Conservation (phyloP, 148 eudicot species). For the Euryodendron excelsum region DNA sequence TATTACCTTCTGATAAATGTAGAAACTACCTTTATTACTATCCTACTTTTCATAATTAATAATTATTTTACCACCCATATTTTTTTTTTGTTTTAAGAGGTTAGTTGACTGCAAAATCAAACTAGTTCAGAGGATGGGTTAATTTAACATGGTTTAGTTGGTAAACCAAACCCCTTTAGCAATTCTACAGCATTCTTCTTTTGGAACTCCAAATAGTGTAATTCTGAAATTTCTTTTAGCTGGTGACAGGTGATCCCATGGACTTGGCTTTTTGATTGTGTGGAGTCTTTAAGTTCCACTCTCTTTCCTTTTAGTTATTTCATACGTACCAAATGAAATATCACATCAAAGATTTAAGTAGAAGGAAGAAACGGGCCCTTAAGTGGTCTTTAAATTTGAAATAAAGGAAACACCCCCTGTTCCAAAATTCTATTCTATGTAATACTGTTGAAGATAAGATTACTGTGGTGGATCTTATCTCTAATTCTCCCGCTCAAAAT, state of each 20-base stretch:
- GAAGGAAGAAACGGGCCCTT: neutral
- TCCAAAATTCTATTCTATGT: neutral
- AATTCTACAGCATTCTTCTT: neutral
- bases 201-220: neutral
- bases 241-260: no score
- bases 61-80: neutral
- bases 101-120: neutral
- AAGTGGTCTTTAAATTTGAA: neutral
- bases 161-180: neutral
- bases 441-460: no score
- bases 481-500: no score
- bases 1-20: neutral
- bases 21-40: neutral
- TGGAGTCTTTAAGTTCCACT: no score
- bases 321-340: no score
- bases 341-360: no score
- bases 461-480: no score
- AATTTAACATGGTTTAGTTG: neutral
- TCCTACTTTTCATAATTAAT: no score
- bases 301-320: no score
- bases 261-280: no score
- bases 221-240: neutral
- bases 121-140: neutral
- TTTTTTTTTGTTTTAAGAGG: no score
- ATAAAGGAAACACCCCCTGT: neutral